Evolutionary conservation across 805 yeast species (phyloP).

Genomic region (Candida xyloterini): DNA sequence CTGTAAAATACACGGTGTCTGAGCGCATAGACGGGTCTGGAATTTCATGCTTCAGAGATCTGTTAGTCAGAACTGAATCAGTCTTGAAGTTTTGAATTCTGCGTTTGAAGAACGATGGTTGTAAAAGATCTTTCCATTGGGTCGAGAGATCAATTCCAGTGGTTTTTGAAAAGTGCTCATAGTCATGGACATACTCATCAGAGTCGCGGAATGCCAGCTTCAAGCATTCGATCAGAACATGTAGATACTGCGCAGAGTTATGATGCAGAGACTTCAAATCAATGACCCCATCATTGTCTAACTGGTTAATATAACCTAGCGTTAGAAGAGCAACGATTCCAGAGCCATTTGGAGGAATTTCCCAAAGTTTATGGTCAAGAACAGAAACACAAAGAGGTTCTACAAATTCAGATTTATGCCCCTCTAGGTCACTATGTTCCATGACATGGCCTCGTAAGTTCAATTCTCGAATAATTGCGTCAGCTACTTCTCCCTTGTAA

Average conservation of each 20-base stretch:
- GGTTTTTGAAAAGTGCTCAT: slow-evolving; percentile 34
- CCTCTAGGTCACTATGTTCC: slow-evolving; percentile 50
- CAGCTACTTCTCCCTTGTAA: slow-evolving; percentile 69
- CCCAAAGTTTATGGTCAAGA: slow-evolving; percentile 62
- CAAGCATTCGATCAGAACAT: slow-evolving; percentile 64
- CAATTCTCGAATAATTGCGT: slow-evolving; percentile 56
- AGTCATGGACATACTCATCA: slow-evolving; percentile 70
- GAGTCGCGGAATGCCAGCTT: slow-evolving; percentile 73
- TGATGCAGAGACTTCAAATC: slow-evolving; percentile 47
- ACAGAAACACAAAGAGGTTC: slow-evolving; percentile 59
- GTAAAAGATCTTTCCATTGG: slow-evolving; percentile 41
- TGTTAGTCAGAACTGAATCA: slow-evolving; percentile 39
- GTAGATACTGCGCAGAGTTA: slow-evolving; percentile 70
- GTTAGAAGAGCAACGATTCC: slow-evolving; percentile 75
- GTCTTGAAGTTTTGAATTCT: slow-evolving; percentile 47
- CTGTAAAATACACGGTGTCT: slow-evolving; percentile 71
- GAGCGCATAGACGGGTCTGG: slow-evolving; percentile 58
- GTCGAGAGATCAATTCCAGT: slow-evolving; percentile 13
- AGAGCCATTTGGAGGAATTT: slow-evolving; percentile 82
- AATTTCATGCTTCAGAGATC: slow-evolving; percentile 28
- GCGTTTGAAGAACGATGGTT: slow-evolving; percentile 45
- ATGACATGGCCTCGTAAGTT: slow-evolving; percentile 54
- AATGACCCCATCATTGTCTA: slow-evolving; percentile 44
- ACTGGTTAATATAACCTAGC: slow-evolving; percentile 58
- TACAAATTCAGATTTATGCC: slow-evolving; percentile 59